Base-by-base conservation (phyloP, 2,329 filamentous ascomycete species). In the Fusarium sp. region DNA sequence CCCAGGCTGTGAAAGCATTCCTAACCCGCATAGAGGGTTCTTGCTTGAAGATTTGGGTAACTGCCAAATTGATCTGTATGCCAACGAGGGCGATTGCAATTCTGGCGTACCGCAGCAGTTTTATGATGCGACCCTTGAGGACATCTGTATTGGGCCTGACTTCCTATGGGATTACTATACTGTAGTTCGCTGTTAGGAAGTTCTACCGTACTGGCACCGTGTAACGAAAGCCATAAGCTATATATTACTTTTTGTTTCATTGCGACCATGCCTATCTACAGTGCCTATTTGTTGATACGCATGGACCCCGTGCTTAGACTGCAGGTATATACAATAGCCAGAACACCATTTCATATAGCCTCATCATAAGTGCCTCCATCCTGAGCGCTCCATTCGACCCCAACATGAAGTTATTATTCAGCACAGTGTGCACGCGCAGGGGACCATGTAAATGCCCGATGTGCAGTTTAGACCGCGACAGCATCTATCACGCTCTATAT, bases 11-110 rank as follows among this genome's bases (percentile, higher is more conserved):
- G 22, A n/a, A n/a, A 18, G 17, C 6, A 22, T 60, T 41, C 45
- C 45, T 1, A 41, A 60, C 4, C 45, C 45, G 3, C 36, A 41
- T 7, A 54, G 17, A 41, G 57, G 57, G 17, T 60, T 60, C 11
- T 20, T 4, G 36, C 45, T 60, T 34, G 45, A 28, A 26, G 36
- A 41, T 6, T 8, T 54, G 36, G 45, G 57, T 1, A 54, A 13
- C 36, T 60, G 57, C 13, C 24, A 54, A n/a, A 28, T 60, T 28
- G 45, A 60, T 54, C n/a, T 54, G 18, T 60, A 60, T 26, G 36
- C 57, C 20, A 22, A 52, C 26, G 22, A 52, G 26, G 18, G 4
- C 9, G 45, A 60, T 41, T 54, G 45, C 6, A 15, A 60, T 5
- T 3, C 8, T 13, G 13, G 36, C 10, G 3, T 24, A n/a, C 18